Conservation (phyloP, 208 protist genomes). For the Wallacemonas collosoma region DNA sequence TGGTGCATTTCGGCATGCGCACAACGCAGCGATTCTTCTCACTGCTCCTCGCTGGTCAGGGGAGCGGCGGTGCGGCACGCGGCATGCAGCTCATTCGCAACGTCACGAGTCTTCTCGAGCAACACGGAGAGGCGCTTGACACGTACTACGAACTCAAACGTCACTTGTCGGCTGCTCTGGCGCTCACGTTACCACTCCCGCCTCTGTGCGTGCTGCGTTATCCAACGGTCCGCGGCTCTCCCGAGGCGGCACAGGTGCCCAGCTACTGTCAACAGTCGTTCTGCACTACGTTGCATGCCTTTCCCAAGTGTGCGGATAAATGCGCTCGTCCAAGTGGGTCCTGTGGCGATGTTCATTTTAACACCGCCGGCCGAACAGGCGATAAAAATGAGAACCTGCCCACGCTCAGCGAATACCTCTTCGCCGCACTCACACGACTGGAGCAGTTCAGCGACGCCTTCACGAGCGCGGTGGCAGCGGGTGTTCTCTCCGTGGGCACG, state of each 20-base stretch:
- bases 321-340: too few species aligned
- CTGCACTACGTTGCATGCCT: background rate
- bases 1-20: conserved; percentile 66
- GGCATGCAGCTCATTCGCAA: conserved; percentile 25
- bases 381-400: background rate
- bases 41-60: conserved; percentile 32
- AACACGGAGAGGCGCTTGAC: conserved; percentile 35
- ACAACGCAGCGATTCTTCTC: conserved; percentile 67
- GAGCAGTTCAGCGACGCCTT: conserved; percentile 51
- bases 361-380: too few species aligned
- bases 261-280: background rate
- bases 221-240: background rate
- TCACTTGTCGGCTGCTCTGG: conserved; percentile 49
- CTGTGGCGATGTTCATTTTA: too few species aligned
- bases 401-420: conserved; percentile 15
- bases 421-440: conserved; percentile 26
- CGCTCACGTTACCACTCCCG: conserved; percentile 40
- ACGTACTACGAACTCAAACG: conserved; percentile 52
- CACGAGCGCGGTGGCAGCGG: conserved; percentile 48
- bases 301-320: background rate
- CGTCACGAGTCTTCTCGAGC: conserved; percentile 39
- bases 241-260: conserved; percentile 1
- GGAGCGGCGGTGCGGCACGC: conserved; percentile 19
- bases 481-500: conserved; percentile 40
- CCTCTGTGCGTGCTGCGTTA: conserved; percentile 1